These are phyloP conservation scores for Rugonectria rugulosa DNA, from an alignment of 2,329 filamentous ascomycete genomes.

Conservation along the genomic window DNA sequence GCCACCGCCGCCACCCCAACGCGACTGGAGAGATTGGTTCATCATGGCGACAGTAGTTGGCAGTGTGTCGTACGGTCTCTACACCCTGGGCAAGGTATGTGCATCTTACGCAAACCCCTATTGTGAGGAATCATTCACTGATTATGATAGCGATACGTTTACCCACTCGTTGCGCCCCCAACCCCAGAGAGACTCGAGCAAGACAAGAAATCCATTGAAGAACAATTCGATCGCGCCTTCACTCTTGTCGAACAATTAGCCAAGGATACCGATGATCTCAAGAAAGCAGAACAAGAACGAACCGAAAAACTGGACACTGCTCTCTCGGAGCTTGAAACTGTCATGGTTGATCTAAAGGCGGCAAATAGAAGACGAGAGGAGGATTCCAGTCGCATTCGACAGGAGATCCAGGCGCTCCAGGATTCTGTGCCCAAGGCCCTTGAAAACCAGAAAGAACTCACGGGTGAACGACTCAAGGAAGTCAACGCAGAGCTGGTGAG, in stretches of 20 bases:
- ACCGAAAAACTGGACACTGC: slow-evolving; percentile 85
- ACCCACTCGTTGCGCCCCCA: slow-evolving; percentile 89
- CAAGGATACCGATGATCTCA: slow-evolving; percentile 88
- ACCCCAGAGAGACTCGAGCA: slow-evolving; percentile 93
- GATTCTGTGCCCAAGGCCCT: slow-evolving; percentile 89
- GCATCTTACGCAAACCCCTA: neutral
- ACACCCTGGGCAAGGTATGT: slow-evolving; percentile 81
- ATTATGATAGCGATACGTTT: slow-evolving; percentile 77
- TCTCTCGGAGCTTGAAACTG: slow-evolving; percentile 82
- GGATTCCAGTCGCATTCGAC: slow-evolving; percentile 83
- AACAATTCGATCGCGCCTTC: slow-evolving; percentile 92
- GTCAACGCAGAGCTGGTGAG: slow-evolving; percentile 89
- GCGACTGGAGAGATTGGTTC: slow-evolving; percentile 99
- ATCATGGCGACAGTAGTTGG: slow-evolving; percentile 98
- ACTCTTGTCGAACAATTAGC: slow-evolving; percentile 89
- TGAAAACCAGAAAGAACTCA: slow-evolving; percentile 84
- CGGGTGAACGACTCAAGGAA: slow-evolving; percentile 82
- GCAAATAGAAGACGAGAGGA: slow-evolving; percentile 84
- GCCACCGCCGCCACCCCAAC: slow-evolving; percentile 69
- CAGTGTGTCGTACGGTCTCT: slow-evolving; percentile 88
- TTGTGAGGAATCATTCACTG: slow-evolving; percentile 34
- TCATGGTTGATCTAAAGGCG: slow-evolving; percentile 82
- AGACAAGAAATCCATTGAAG: slow-evolving; percentile 92
- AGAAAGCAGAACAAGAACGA: slow-evolving; percentile 83
- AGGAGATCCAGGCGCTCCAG: slow-evolving; percentile 84